phyloP scores from a whole-genome alignment of 441 rosid genomes.

The Melastoma candidum region DNA sequence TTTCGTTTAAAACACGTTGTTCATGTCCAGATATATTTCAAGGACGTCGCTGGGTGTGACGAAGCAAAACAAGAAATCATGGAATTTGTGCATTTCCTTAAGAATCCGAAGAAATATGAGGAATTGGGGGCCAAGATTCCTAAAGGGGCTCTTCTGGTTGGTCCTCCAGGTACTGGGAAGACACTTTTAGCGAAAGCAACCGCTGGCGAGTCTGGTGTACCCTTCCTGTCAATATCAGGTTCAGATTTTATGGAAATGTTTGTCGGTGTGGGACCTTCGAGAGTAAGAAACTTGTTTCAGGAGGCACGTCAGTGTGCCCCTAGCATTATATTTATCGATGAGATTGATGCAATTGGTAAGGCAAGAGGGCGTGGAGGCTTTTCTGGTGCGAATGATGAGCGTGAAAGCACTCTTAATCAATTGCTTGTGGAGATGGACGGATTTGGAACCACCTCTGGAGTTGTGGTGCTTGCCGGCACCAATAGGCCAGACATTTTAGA shows the following conservation, averaged over 20 bases:
- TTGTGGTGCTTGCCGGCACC: constrained; percentile 67
- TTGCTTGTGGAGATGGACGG: constrained; percentile 73
- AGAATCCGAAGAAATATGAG: constrained; percentile 67
- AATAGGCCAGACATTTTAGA: constrained; percentile 77
- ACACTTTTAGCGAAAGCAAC: constrained; percentile 78
- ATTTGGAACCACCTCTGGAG: constrained; percentile 65
- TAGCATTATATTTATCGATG: constrained; percentile 65
- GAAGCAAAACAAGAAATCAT: constrained; percentile 78
- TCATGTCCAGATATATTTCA: constrained; percentile 40
- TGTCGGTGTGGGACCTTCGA: constrained; percentile 78
- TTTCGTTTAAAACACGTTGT: constrained; percentile 1
- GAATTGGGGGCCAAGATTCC: constrained; percentile 68
- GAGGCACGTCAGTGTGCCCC: constrained; percentile 70
- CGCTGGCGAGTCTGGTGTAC: constrained; percentile 72
- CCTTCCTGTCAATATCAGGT: constrained; percentile 63
- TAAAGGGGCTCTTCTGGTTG: constrained; percentile 66
- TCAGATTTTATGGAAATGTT: constrained; percentile 86
- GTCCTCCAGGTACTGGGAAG: constrained; percentile 77
- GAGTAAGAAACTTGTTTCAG: constrained; percentile 68
- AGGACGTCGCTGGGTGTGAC: constrained; percentile 76
- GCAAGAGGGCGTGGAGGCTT: constrained; percentile 79
- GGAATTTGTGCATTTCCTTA: constrained; percentile 74
- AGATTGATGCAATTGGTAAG: constrained; percentile 71
- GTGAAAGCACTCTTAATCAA: constrained; percentile 68
- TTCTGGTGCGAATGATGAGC: constrained; percentile 62